phyloP scores from a whole-genome alignment of 441 rosid species.

The Jatropha multifida region DNA sequence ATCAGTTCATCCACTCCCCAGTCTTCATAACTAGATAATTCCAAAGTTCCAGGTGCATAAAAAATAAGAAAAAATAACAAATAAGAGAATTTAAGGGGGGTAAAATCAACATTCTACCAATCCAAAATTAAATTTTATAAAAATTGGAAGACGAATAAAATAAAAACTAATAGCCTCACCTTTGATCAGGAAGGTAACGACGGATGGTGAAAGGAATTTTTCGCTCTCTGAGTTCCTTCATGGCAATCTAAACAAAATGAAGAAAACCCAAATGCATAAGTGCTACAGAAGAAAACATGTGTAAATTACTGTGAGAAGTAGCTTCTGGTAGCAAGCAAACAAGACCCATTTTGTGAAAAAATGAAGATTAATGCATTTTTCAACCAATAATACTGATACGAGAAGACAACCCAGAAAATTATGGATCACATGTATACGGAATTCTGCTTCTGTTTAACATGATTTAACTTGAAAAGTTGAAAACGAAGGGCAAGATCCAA shows the following conservation, averaged over 20 bases:
- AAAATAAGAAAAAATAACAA: not conserved
- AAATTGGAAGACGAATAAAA: not conserved
- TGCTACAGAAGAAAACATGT: not conserved
- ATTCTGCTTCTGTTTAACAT: not conserved
- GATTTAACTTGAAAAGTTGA: not conserved
- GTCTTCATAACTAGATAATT: slow-evolving; percentile 62
- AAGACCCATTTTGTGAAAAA: not conserved
- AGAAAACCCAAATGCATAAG: not conserved
- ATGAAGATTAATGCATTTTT: not conserved
- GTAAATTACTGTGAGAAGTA: not conserved
- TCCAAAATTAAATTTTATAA: not conserved
- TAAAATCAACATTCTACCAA: not conserved
- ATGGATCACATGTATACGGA: not conserved
- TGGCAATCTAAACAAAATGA: slow-evolving; percentile 54
- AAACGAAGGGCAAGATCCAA: not conserved
- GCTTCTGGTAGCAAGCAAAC: not conserved
- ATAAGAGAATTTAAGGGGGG: not conserved
- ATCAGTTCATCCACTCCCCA: slow-evolving; percentile 94
- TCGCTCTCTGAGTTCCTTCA: slow-evolving; percentile 85
- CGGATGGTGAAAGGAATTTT: slow-evolving; percentile 91
- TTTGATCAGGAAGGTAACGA: slow-evolving; percentile 79
- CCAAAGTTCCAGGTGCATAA: not conserved
- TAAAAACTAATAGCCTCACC: slow-evolving; percentile 39
- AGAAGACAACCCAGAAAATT: not conserved
- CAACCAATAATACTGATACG: not conserved